Conservation (phyloP, 1,284 basidiomycete genomes). For the Marasmius sp. region DNA sequence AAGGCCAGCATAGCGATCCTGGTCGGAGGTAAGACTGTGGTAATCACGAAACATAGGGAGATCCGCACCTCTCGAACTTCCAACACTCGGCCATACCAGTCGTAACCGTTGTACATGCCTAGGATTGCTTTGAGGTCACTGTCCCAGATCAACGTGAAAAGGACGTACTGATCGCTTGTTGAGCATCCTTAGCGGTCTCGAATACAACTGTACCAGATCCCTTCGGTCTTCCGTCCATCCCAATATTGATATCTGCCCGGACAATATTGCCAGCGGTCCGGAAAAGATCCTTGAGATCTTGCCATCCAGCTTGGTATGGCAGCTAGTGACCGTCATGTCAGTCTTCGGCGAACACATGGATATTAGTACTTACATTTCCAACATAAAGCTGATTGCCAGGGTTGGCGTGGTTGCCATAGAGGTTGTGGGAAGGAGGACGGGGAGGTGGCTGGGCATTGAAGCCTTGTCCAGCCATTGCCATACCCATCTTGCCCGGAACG, state of each 20-base stretch:
- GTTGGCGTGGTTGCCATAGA: conserved; percentile 59
- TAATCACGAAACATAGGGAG: not conserved
- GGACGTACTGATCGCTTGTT: conserved; percentile 82
- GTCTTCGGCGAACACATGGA: conserved; percentile 26
- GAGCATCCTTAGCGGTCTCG: conserved; percentile 87
- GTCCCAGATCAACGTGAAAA: conserved; percentile 3
- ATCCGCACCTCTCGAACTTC: conserved; percentile 85
- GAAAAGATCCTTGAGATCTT: conserved; percentile 3
- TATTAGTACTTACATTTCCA: conserved; percentile 69
- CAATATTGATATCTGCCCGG: conserved; percentile 92
- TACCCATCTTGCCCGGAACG: conserved; percentile 89
- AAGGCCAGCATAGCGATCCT: conserved; percentile 89
- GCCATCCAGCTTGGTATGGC: conserved; percentile 44
- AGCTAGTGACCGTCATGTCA: conserved; percentile 58
- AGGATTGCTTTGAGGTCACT: conserved; percentile 5
- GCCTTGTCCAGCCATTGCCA: conserved; percentile 85
- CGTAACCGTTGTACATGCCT: conserved; percentile 94
- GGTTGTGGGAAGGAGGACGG: conserved; percentile 73
- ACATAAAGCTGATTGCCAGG: conserved; percentile 91
- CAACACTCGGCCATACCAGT: conserved; percentile 90
- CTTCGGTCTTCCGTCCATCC: conserved; percentile 89
- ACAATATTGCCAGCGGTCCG: conserved; percentile 84
- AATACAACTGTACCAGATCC: conserved; percentile 96
- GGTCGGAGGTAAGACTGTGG: conserved; percentile 7
- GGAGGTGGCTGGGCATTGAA: conserved; percentile 72